phyloP scores from a whole-genome alignment of 2,329 filamentous ascomycete species.

The Emergomyces orientalis region DNA sequence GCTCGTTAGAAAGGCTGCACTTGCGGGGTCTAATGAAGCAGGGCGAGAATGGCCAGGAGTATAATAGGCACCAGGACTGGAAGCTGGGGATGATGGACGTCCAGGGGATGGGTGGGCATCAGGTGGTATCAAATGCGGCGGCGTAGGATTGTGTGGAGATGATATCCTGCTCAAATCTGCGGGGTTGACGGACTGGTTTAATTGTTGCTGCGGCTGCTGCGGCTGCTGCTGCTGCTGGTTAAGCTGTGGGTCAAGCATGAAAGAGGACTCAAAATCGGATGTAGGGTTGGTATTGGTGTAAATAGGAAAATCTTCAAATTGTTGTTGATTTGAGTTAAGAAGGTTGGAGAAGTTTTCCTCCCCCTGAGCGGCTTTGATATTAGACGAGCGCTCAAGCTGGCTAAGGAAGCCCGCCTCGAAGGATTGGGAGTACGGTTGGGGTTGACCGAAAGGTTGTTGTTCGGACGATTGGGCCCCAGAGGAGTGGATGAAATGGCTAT shows the following conservation, averaged over 20 bases:
- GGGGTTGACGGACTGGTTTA: slow-evolving; percentile 39
- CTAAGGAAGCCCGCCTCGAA: slow-evolving; percentile 31
- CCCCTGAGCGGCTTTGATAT: slow-evolving; percentile 21
- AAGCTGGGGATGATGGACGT: slow-evolving; percentile 46
- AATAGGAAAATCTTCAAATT: slow-evolving; percentile 32
- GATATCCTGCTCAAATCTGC: slow-evolving; percentile 39
- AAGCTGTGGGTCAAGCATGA: slow-evolving; percentile 33
- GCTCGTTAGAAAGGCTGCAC: slow-evolving; percentile 48
- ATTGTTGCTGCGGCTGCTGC: slow-evolving; percentile 20
- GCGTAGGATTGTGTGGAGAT: slow-evolving; percentile 43
- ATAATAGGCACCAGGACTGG: slow-evolving; percentile 38
- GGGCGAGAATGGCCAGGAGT: slow-evolving; percentile 32
- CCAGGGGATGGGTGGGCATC: slow-evolving; percentile 45
- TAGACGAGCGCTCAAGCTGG: slow-evolving; percentile 28
- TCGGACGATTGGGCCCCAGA: slow-evolving; percentile 25
- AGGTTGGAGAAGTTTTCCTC: slow-evolving; percentile 33
- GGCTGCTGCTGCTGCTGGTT: slow-evolving; percentile 22
- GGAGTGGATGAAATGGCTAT: slow-evolving; percentile 17
- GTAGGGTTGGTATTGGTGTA: slow-evolving; percentile 29
- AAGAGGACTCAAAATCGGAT: slow-evolving; percentile 30
- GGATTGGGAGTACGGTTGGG: slow-evolving; percentile 27
- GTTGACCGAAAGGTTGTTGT: slow-evolving; percentile 23
- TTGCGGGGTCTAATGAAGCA: slow-evolving; percentile 52
- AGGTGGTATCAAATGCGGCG: slow-evolving; percentile 48
- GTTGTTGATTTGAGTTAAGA: slow-evolving; percentile 30